These are phyloP conservation scores for Aspergillus quadrilineatus DNA, from an alignment of 2,329 filamentous ascomycete species.

Conservation along the genomic window DNA sequence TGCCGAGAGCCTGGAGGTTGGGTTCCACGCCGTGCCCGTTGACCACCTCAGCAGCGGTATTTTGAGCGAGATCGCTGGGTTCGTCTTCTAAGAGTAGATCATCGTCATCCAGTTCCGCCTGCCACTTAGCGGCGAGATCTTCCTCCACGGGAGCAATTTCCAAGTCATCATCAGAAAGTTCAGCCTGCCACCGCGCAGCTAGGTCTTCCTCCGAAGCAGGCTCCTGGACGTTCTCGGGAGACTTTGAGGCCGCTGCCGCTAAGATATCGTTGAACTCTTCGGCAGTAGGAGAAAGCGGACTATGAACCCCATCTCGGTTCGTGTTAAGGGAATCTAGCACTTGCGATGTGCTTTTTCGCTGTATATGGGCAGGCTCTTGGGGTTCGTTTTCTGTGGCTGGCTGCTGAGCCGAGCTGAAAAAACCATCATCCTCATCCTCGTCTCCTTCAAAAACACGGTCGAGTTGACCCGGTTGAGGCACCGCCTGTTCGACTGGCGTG, in stretches of 20 bases:
- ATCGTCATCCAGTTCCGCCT: slow-evolving; percentile 63
- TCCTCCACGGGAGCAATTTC: slow-evolving; percentile 56
- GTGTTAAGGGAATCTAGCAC: slow-evolving; percentile 56
- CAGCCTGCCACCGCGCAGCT: slow-evolving; percentile 79
- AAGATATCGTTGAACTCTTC: slow-evolving; percentile 26
- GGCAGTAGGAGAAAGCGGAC: slow-evolving; percentile 31
- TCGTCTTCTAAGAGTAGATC: slow-evolving; percentile 75
- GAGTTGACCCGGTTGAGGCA: slow-evolving; percentile 26
- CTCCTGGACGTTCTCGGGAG: slow-evolving; percentile 22
- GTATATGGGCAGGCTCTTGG: slow-evolving; percentile 38
- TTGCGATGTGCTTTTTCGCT: slow-evolving; percentile 69
- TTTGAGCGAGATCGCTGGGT: slow-evolving; percentile 23
- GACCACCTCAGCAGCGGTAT: slow-evolving; percentile 25
- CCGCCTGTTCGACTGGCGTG: slow-evolving; percentile 15
- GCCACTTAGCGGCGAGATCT: slow-evolving; percentile 69
- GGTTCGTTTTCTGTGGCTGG: slow-evolving; percentile 16
- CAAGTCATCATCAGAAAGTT: slow-evolving; percentile 49
- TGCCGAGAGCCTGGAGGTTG: slow-evolving; percentile 21
- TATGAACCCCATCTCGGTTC: slow-evolving; percentile 27
- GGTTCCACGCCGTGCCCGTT: slow-evolving; percentile 20
- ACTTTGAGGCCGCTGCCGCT: slow-evolving; percentile 22
- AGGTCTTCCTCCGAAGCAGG: slow-evolving; percentile 58
- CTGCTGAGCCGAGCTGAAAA: slow-evolving; percentile 34
- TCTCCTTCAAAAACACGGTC: slow-evolving; percentile 40
- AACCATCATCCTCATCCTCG: slow-evolving; percentile 37